Percentiles rank a stretch among this genome's conserved stretches.
Conservation (phyloP, 805 yeast genomes). For the Zygosaccharomyces bisporus region DNA sequence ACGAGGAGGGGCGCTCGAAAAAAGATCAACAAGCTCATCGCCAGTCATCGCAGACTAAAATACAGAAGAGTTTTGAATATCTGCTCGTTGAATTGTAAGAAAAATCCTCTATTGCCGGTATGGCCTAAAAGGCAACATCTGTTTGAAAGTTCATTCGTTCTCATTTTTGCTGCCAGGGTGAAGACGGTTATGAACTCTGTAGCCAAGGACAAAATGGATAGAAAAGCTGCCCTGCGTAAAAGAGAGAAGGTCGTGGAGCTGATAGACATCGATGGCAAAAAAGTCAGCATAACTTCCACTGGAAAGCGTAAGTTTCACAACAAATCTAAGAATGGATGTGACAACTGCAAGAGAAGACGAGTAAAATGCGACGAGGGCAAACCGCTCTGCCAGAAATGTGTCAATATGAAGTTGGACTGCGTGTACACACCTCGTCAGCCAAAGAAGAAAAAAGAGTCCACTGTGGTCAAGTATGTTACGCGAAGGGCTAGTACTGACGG, state of each 20-base stretch:
- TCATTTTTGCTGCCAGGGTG: not conserved
- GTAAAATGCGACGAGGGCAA: conserved; percentile 90
- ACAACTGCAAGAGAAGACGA: conserved; percentile 81
- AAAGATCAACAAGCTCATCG: conserved; percentile 14
- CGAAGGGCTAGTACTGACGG: conserved; percentile 18
- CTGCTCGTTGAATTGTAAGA: not conserved
- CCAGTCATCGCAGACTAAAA: not conserved
- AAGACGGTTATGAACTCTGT: not conserved
- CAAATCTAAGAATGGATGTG: conserved; percentile 85
- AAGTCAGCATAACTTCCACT: conserved; percentile 43
- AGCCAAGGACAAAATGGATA: conserved; percentile 9
- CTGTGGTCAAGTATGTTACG: conserved; percentile 19
- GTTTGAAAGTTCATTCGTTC: conserved; percentile 1
- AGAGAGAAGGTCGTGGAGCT: conserved; percentile 33
- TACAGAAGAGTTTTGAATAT: conserved; percentile 1
- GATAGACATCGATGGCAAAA: conserved; percentile 40
- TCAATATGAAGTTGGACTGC: conserved; percentile 74
- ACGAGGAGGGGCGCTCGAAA: conserved; percentile 11
- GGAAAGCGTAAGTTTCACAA: conserved; percentile 86
- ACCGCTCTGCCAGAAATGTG: conserved; percentile 77
- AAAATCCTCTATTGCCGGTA: conserved; percentile 4
- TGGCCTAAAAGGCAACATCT: conserved; percentile 5
- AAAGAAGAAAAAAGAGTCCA: conserved; percentile 22
- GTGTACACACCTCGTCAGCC: conserved; percentile 44
- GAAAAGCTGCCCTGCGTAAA: conserved; percentile 12